A percentile compares a stretch with the other conserved stretches of the same genome.
phyloP scores from a whole-genome alignment of 2,329 filamentous ascomycete species.

The Acrodontium crateriforme region DNA sequence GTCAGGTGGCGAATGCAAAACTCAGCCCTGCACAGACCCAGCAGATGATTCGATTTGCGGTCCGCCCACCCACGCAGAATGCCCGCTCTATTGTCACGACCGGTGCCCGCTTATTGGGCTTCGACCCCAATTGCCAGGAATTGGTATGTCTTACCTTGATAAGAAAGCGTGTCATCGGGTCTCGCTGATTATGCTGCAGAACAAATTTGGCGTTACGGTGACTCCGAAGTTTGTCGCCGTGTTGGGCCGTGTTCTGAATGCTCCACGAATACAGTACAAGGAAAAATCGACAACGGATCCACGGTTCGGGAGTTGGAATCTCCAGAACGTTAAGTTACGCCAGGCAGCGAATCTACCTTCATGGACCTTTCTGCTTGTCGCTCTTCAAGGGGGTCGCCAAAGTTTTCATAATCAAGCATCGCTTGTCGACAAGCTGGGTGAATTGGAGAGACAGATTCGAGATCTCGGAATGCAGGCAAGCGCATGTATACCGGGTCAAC shows the following conservation, averaged over 20 bases:
- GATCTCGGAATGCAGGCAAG: not conserved
- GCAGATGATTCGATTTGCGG: slow-evolving; percentile 3
- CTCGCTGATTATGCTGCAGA: slow-evolving; percentile 25
- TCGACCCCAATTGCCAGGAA: slow-evolving; percentile 23
- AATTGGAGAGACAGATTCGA: too few species aligned
- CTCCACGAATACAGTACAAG: slow-evolving; percentile 49
- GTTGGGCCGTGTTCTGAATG: slow-evolving; percentile 49
- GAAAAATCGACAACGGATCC: slow-evolving; percentile 8
- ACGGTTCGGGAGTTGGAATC: slow-evolving; percentile 19
- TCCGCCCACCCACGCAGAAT: slow-evolving; percentile 1
- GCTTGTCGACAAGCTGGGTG: too few species aligned
- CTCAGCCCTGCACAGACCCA: slow-evolving; percentile 1
- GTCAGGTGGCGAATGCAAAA: slow-evolving; percentile 2
- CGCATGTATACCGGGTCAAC: not conserved
- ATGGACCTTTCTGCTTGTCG: slow-evolving; percentile 2
- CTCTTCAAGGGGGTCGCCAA: slow-evolving; percentile 9
- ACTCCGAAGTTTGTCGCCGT: slow-evolving; percentile 59
- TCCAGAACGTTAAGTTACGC: slow-evolving; percentile 39
- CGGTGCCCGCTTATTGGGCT: too few species aligned
- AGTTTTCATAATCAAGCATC: slow-evolving; percentile 9
- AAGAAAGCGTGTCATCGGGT: slow-evolving; percentile 24
- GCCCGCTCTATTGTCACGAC: not conserved
- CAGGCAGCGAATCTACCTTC: slow-evolving; percentile 21
- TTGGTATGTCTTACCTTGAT: slow-evolving; percentile 44
- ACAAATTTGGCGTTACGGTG: slow-evolving; percentile 49